These are phyloP conservation scores for Pseudoperonospora humuli DNA, from an alignment of 352 stramenopile genomes.

Conservation along the genomic window DNA sequence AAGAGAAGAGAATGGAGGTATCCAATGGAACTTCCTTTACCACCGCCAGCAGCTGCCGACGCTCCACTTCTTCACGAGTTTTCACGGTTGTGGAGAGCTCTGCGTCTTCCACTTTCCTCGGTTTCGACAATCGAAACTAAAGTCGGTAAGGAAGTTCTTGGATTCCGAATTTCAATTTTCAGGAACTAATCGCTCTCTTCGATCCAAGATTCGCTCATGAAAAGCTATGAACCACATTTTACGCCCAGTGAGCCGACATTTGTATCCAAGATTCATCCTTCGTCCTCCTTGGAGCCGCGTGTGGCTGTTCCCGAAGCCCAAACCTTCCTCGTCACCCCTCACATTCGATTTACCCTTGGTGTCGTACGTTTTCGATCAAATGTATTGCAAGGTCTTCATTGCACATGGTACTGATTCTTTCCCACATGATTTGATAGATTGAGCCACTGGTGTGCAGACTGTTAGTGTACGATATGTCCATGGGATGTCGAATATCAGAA, in stretches of 20 bases:
- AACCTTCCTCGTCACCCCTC: constrained; percentile 31
- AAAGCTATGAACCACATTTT: constrained; percentile 61
- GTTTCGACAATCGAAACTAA: constrained; percentile 3
- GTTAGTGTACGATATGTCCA: constrained; percentile 50
- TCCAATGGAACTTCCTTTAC: constrained; percentile 18
- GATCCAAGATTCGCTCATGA: constrained; percentile 36
- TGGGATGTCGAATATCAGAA: constrained; percentile 48
- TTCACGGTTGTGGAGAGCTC: constrained; percentile 24
- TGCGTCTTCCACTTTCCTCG: constrained; percentile 16
- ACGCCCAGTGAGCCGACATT: constrained; percentile 34
- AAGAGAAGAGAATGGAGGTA: constrained; percentile 12
- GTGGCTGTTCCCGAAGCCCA: too few relatives aligned
- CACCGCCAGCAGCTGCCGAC: constrained; percentile 5
- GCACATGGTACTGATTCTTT: constrained; percentile 20
- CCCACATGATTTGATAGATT: too few relatives aligned
- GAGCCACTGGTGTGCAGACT: constrained; percentile 56
- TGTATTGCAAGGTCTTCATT: too few relatives aligned
- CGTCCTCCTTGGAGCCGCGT: constrained; percentile 34
- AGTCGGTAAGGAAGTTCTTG: constrained; percentile 3
- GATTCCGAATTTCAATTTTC: not conserved
- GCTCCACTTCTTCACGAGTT: constrained; percentile 38
- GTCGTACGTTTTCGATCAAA: constrained; percentile 34
- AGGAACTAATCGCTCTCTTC: too few relatives aligned
- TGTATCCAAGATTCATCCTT: constrained; percentile 28
- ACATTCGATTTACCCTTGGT: constrained; percentile 45